These are phyloP conservation scores for Zygotorulaspora mrakii DNA, from an alignment of 1,139 yeast species.

Conservation along the genomic window DNA sequence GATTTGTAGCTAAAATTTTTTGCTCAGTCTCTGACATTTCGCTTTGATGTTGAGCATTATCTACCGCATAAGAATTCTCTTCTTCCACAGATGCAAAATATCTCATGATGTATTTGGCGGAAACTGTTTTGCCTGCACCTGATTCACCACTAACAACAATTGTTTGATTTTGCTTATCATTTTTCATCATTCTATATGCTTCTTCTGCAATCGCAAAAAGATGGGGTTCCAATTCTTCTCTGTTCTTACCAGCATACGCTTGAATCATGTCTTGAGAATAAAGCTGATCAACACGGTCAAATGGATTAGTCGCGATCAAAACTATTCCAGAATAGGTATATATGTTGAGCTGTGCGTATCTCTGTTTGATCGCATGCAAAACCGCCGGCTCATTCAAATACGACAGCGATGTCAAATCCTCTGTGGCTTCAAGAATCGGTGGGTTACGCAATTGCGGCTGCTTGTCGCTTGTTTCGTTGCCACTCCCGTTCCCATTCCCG, in stretches of 20 bases:
- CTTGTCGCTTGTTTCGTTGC: slow-evolving; percentile 18
- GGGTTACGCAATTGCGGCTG: slow-evolving; percentile 89
- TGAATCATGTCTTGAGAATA: slow-evolving; percentile 90
- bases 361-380: slow-evolving; percentile 83
- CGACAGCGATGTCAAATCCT: slow-evolving; percentile 87
- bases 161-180: slow-evolving; percentile 82
- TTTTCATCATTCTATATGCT: slow-evolving; percentile 93
- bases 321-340: slow-evolving; percentile 97
- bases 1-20: slow-evolving; percentile 94
- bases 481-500: no score
- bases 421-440: slow-evolving; percentile 75
- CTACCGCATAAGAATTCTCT: slow-evolving; percentile 32
- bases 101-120: slow-evolving; percentile 96
- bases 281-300: slow-evolving; percentile 84
- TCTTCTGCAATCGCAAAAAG: slow-evolving; percentile 97
- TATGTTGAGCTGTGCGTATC: slow-evolving; percentile 84
- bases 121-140: slow-evolving; percentile 98
- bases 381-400: slow-evolving; percentile 96
- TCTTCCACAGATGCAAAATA: slow-evolving; percentile 91
- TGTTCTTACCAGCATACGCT: slow-evolving; percentile 85
- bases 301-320: slow-evolving; percentile 93
- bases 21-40: slow-evolving; percentile 91
- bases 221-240: slow-evolving; percentile 96
- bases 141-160: slow-evolving; percentile 97
- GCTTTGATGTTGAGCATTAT: slow-evolving; percentile 43